These are phyloP conservation scores for Pulveroboletus sp. DNA, from an alignment of 768 basidiomycete species.

Conservation along the genomic window DNA sequence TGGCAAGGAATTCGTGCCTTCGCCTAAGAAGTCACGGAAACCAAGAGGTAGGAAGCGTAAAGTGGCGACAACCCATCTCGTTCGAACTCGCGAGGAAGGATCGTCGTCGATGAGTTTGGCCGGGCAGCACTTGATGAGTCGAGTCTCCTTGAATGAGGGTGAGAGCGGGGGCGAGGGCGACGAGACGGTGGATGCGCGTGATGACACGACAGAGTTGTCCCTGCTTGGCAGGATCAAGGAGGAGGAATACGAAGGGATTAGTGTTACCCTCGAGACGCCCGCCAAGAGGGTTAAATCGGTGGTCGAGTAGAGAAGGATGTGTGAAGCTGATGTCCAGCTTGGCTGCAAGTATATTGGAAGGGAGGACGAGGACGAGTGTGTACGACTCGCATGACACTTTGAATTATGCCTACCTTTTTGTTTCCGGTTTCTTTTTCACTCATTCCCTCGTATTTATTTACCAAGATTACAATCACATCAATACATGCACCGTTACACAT, in stretches of 20 bases:
- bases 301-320: conserved; percentile 10
- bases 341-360: too few species aligned
- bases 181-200: conserved; percentile 27
- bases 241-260: conserved; percentile 29
- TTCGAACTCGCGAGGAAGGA: conserved; percentile 11
- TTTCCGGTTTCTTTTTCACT: too few species aligned
- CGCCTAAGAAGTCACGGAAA: conserved; percentile 40
- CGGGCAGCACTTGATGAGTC: conserved; percentile 14
- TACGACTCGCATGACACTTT: not conserved
- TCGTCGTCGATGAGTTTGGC: conserved; percentile 8
- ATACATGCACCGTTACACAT: conserved; percentile 22
- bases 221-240: conserved; percentile 17
- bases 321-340: not conserved
- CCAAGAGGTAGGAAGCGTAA: conserved; percentile 32
- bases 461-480: conserved; percentile 19
- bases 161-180: conserved; percentile 17
- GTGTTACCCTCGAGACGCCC: conserved; percentile 18
- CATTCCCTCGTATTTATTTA: conserved; percentile 4
- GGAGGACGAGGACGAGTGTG: not conserved
- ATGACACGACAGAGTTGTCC: conserved; percentile 12
- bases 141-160: conserved; percentile 35
- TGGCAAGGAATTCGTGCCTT: conserved; percentile 53
- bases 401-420: not conserved
- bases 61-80: conserved; percentile 18
- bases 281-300: conserved; percentile 26